Conservation (phyloP, 2,329 filamentous ascomycete genomes). For the Alternaria ventricosa region DNA sequence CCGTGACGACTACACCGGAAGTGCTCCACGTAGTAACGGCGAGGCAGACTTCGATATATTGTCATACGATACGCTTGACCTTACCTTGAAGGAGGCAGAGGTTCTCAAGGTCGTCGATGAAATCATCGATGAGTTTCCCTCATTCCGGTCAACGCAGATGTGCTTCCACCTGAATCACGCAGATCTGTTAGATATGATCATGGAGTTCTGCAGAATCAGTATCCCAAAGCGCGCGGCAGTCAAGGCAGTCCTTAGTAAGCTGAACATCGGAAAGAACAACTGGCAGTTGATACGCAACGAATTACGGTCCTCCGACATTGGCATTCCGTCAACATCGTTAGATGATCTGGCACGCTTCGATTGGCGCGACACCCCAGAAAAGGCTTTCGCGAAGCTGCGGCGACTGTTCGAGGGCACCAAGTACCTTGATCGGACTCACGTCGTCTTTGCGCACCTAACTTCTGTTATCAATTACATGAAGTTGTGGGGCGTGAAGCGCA, state of each 20-base stretch:
- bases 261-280: slow-evolving; percentile 80
- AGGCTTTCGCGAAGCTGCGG: slow-evolving; percentile 70
- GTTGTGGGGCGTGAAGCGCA: slow-evolving; percentile 74
- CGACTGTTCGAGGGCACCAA: slow-evolving; percentile 62
- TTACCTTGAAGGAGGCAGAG: slow-evolving; percentile 90
- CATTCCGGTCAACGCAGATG: slow-evolving; percentile 73
- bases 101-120: slow-evolving; percentile 94
- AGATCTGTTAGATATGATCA: slow-evolving; percentile 82
- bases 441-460: slow-evolving; percentile 76
- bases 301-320: slow-evolving; percentile 79
- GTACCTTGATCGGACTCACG: slow-evolving; percentile 58
- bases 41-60: slow-evolving; percentile 97
- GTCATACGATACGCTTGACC: slow-evolving; percentile 79
- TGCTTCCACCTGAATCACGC: slow-evolving; percentile 92
- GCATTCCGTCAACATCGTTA: slow-evolving; percentile 85
- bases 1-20: slow-evolving; percentile 76
- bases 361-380: slow-evolving; percentile 79
- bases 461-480: slow-evolving; percentile 79
- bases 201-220: slow-evolving; percentile 86
- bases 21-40: slow-evolving; percentile 80
- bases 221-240: slow-evolving; percentile 70
- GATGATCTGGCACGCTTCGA: slow-evolving; percentile 92
- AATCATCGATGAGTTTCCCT: slow-evolving; percentile 80
- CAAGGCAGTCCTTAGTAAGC: slow-evolving; percentile 83
- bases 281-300: slow-evolving; percentile 86